Evolutionary conservation across 2,329 filamentous ascomycete species (phyloP).

Genomic region (Tolypocladium inflatum): DNA sequence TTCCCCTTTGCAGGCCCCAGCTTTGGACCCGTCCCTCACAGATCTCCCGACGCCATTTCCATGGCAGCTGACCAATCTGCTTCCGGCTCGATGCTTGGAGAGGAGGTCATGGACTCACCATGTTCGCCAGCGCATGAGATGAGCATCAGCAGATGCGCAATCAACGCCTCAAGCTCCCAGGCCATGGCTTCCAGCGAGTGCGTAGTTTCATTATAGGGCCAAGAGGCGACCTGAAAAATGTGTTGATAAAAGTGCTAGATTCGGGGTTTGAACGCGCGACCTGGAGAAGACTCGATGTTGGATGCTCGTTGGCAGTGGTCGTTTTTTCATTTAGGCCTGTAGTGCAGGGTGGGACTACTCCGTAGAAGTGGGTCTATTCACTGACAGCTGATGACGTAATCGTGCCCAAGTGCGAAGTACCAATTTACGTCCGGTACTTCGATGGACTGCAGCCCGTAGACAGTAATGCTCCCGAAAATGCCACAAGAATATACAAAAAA

Average conservation of each 20-base stretch:
- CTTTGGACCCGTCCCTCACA: not conserved
- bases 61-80: not conserved
- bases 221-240: not conserved
- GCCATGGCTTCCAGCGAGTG: slow-evolving; percentile 17
- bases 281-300: not conserved
- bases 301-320: too few relatives aligned
- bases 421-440: too few relatives aligned
- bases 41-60: not conserved
- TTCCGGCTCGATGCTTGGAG: not conserved
- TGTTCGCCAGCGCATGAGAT: slow-evolving; percentile 28
- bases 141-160: slow-evolving; percentile 24
- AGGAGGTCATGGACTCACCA: slow-evolving; percentile 16
- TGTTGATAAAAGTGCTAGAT: not conserved
- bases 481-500: too few relatives aligned
- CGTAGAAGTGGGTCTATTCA: too few relatives aligned
- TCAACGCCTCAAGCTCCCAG: slow-evolving; percentile 28
- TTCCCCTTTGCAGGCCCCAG: not conserved
- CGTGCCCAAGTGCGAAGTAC: too few relatives aligned
- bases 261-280: slow-evolving; percentile 10
- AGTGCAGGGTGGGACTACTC: too few relatives aligned
- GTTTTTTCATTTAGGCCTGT: too few relatives aligned
- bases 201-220: slow-evolving; percentile 15
- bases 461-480: too few relatives aligned
- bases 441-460: too few relatives aligned
- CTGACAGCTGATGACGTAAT: too few relatives aligned